A percentile compares a stretch with the other conserved stretches of the same genome.
Conservation (phyloP, 2,329 filamentous ascomycete genomes). For the Ophiostoma piceae region DNA sequence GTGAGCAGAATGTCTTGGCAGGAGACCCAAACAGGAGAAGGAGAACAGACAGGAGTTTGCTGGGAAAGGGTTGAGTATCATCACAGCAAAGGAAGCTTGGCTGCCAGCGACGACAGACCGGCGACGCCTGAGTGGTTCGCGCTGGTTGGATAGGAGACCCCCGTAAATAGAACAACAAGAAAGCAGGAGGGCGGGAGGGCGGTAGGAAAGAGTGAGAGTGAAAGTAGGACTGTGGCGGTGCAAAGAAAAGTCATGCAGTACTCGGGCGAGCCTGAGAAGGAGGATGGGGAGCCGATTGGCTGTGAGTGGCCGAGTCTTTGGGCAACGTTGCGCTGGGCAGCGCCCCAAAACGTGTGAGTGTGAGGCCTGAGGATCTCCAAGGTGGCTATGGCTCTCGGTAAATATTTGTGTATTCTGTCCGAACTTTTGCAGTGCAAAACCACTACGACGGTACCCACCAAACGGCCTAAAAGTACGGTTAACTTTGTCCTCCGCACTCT, state of each 20-base stretch:
- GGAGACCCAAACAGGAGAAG: slow-evolving; percentile 9
- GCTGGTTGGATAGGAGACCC: background rate
- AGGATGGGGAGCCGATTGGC: background rate
- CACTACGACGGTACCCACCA: background rate
- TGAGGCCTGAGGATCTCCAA: background rate
- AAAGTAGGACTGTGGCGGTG: slow-evolving; percentile 1
- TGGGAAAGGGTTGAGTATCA: slow-evolving; percentile 4
- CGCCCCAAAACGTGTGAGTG: background rate
- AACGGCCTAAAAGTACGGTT: too few relatives aligned
- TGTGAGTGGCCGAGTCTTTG: background rate
- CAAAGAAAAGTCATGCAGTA: background rate
- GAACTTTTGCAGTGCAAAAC: background rate
- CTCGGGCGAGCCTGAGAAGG: background rate
- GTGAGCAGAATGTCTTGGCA: background rate
- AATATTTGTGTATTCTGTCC: background rate
- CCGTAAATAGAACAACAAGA: background rate
- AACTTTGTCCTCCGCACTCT: too few relatives aligned
- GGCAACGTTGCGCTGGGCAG: background rate
- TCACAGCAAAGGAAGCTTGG: background rate
- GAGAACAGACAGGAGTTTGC: background rate
- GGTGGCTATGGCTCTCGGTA: background rate
- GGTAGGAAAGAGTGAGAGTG: background rate
- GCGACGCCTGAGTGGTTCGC: background rate
- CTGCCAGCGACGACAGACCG: background rate
- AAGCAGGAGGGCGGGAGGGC: background rate